Percentiles rank a stretch among this genome's conserved stretches.
Evolutionary conservation across 768 basidiomycete species (phyloP).

Genomic region (Kwoniella sp.): DNA sequence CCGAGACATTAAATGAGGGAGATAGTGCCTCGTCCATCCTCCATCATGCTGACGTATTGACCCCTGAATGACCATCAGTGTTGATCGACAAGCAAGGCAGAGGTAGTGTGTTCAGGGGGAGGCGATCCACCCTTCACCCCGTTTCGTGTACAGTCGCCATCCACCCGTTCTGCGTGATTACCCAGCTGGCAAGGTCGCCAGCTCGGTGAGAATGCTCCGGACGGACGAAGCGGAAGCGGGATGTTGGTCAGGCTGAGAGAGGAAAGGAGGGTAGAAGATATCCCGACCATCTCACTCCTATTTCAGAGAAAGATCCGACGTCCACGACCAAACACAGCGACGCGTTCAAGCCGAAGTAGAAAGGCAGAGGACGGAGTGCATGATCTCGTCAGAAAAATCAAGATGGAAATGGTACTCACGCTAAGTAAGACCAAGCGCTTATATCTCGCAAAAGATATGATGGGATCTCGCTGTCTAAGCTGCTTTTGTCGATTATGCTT

Average conservation of each 20-base stretch:
- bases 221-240: no score
- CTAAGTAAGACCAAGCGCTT: not conserved
- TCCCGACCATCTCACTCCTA: not conserved
- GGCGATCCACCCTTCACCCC: not conserved
- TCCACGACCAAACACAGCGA: not conserved
- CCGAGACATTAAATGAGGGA: not conserved
- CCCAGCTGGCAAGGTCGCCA: no score
- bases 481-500: not conserved
- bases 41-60: not conserved
- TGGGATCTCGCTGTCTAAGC: not conserved
- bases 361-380: not conserved
- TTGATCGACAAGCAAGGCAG: not conserved
- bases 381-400: no score
- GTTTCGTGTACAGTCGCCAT: not conserved
- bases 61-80: not conserved
- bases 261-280: not conserved
- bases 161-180: not conserved
- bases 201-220: no score
- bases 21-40: not conserved
- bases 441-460: not conserved
- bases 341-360: not conserved
- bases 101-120: not conserved
- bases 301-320: not conserved
- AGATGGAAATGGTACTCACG: not conserved
- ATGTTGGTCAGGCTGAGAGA: not conserved